Evolutionary conservation across 2,329 filamentous ascomycete species (phyloP).

Genomic region (Colletotrichum tanaceti): DNA sequence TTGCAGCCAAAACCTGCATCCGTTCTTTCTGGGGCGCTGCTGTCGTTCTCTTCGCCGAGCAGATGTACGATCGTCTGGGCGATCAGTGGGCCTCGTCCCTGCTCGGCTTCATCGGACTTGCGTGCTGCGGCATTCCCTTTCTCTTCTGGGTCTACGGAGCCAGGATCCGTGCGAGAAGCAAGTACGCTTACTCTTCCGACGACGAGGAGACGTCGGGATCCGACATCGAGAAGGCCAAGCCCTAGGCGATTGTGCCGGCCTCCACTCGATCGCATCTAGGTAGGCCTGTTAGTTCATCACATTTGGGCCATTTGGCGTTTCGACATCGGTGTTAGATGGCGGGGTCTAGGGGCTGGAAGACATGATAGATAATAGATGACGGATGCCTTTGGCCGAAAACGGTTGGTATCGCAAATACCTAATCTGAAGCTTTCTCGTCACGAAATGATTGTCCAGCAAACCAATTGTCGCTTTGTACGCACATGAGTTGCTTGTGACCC

Average conservation of each 20-base stretch:
- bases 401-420: constrained; percentile 14
- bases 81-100: constrained; percentile 82
- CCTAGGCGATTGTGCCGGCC: constrained; percentile 29
- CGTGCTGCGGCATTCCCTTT: constrained; percentile 85
- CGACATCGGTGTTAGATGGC: constrained; percentile 8
- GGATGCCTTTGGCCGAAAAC: neutral
- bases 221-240: constrained; percentile 54
- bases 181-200: constrained; percentile 77
- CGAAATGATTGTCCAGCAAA: neutral
- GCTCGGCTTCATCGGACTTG: constrained; percentile 78
- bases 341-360: neutral
- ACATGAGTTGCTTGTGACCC: no score
- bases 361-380: constrained; percentile 6
- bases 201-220: constrained; percentile 55
- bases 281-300: neutral
- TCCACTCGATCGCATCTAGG: neutral
- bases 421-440: constrained; percentile 12
- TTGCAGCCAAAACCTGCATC: constrained; percentile 85
- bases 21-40: constrained; percentile 83
- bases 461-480: neutral
- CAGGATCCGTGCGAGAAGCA: constrained; percentile 73
- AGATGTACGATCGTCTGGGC: constrained; percentile 80
- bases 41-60: constrained; percentile 81
- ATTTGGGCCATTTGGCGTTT: constrained; percentile 23
- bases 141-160: constrained; percentile 84